These are phyloP conservation scores for Penicillium digitatum DNA, from an alignment of 2,329 filamentous ascomycete species.

Conservation along the genomic window DNA sequence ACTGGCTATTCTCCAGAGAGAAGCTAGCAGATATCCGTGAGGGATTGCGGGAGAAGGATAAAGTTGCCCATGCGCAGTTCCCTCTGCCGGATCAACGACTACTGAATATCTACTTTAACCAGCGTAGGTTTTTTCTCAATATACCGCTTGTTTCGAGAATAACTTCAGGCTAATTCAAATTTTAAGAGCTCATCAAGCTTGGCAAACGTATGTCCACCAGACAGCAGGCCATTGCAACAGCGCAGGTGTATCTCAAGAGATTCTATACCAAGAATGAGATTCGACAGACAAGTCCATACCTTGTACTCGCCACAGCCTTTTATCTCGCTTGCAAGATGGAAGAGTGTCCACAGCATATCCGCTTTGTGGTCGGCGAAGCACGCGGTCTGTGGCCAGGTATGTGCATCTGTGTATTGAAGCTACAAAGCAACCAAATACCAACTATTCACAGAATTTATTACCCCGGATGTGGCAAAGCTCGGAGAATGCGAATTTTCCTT, in stretches of 20 bases:
- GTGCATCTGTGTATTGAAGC: constrained; percentile 17
- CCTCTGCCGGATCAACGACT: constrained; percentile 77
- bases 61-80: constrained; percentile 69
- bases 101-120: constrained; percentile 86
- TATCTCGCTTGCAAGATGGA: constrained; percentile 98
- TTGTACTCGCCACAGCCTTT: constrained; percentile 86
- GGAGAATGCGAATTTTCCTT: constrained; percentile 92
- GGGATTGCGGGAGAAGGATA: constrained; percentile 72
- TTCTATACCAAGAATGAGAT: constrained; percentile 92
- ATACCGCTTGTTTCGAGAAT: neutral
- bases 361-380: constrained; percentile 81
- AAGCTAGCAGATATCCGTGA: constrained; percentile 71
- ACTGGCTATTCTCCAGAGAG: constrained; percentile 86
- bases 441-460: constrained; percentile 57
- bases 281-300: constrained; percentile 85
- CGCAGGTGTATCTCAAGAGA: constrained; percentile 88
- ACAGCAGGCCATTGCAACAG: constrained; percentile 90
- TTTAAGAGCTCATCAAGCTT: constrained; percentile 67
- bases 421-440: constrained; percentile 8
- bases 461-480: constrained; percentile 73
- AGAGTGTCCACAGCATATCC: constrained; percentile 93
- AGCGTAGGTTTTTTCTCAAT: constrained; percentile 57
- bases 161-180: constrained; percentile 1
- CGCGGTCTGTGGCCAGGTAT: constrained; percentile 74
- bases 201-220: constrained; percentile 78